Evolutionary conservation across 345 rosid genomes (phyloP).

Genomic region (Turritis glabra): DNA sequence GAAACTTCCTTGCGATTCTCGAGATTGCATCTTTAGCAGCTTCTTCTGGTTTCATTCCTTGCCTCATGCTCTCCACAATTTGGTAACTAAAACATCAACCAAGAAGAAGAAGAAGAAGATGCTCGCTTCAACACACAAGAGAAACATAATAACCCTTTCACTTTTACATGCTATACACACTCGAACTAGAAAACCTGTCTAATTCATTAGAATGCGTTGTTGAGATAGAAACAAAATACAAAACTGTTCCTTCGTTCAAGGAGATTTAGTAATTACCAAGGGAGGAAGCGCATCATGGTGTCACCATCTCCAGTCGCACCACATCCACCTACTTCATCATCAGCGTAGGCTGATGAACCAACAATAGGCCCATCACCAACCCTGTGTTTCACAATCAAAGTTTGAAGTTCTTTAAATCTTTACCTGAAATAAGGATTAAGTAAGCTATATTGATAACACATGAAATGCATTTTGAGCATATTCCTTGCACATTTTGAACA

Average conservation of each 20-base stretch:
- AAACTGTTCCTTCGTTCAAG: neutral
- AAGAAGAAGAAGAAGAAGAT: neutral
- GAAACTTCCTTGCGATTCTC: slow-evolving; percentile 70
- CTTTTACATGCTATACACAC: slow-evolving; percentile 1
- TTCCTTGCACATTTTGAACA: neutral
- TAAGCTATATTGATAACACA: neutral
- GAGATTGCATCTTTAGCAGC: slow-evolving; percentile 87
- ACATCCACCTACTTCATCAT: slow-evolving; percentile 88
- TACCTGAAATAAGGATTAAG: neutral
- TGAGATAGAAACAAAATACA: neutral
- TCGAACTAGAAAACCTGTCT: neutral
- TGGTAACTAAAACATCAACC: slow-evolving; percentile 63
- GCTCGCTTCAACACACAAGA: neutral
- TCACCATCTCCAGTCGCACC: slow-evolving; percentile 98
- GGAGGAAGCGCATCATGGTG: slow-evolving; percentile 97
- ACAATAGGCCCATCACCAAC: slow-evolving; percentile 96
- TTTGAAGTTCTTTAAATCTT: neutral
- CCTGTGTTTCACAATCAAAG: slow-evolving; percentile 40
- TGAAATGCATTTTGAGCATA: neutral
- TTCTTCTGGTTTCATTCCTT: slow-evolving; percentile 74
- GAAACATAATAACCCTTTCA: neutral
- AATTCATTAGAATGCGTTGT: neutral
- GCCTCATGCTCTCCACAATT: slow-evolving; percentile 94
- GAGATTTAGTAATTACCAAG: slow-evolving; percentile 57
- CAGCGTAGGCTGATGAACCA: slow-evolving; percentile 89